These are phyloP conservation scores for Epicoccum nigrum DNA, from an alignment of 2,329 filamentous ascomycete genomes.

Conservation along the genomic window DNA sequence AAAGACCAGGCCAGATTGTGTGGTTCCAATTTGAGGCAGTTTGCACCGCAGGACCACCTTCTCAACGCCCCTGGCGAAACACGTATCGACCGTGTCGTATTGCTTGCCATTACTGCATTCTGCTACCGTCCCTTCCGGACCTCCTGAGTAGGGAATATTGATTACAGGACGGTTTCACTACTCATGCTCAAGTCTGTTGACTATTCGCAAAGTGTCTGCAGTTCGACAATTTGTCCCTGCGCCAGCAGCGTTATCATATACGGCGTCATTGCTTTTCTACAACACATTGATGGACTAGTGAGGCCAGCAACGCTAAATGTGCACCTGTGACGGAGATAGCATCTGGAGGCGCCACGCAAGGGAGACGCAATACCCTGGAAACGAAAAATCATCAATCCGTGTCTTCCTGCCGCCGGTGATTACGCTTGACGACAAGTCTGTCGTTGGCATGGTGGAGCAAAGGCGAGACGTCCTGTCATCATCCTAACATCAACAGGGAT, in stretches of 20 bases:
- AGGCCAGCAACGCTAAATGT: constrained; percentile 39
- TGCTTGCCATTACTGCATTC: constrained; percentile 21
- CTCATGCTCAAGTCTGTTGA: constrained; percentile 11
- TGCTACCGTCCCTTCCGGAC: constrained; percentile 17
- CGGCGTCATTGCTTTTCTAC: constrained; percentile 37
- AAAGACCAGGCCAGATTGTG: constrained; percentile 35
- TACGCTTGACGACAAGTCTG: constrained; percentile 23
- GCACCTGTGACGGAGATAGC: constrained; percentile 37
- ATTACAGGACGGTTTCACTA: constrained; percentile 23
- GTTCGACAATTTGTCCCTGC: constrained; percentile 25
- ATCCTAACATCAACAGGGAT: constrained; percentile 17
- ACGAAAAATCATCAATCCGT: constrained; percentile 27
- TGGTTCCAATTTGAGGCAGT: constrained; percentile 47
- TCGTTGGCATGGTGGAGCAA: constrained; percentile 21
- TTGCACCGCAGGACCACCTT: constrained; percentile 46
- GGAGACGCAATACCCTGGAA: constrained; percentile 31
- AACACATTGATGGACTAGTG: constrained; percentile 22
- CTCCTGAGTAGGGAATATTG: constrained; percentile 2
- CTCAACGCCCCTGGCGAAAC: constrained; percentile 46
- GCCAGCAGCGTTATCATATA: constrained; percentile 19
- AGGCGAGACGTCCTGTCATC: constrained; percentile 19
- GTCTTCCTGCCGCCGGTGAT: constrained; percentile 33
- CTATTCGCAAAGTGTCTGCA: constrained; percentile 11
- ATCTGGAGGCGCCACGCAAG: constrained; percentile 33
- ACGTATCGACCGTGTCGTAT: constrained; percentile 30